Base-by-base conservation (phyloP, 202 grass and related monocot species). In the Zoysia matrella region DNA sequence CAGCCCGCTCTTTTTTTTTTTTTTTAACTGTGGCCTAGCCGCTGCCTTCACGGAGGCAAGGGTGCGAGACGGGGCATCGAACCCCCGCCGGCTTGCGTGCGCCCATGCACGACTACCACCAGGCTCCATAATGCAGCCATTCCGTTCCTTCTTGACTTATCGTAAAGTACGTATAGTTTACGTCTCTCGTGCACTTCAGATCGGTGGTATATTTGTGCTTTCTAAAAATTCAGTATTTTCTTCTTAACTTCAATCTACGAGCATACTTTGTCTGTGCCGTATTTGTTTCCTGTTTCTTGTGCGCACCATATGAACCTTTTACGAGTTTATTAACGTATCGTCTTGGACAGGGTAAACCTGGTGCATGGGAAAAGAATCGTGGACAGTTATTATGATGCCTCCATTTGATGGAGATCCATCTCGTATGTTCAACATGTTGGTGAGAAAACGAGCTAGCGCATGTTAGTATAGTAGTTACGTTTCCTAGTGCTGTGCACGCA, bases 381-480 rank as follows among this genome's bases (percentile, higher is more conserved):
- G 47, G 60, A 47, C 61, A 47, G 16, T 39, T 39, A 4, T 2
- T 0, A 64, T 41, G 61, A 0, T 50, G 8, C 7, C 40, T 4
- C 3, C 30, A 22, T 11, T 64, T 41, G 22, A 52, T 53, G 22
- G 22, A 22, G 22, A 3, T 4, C 39, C 11, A 1, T 60, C 47
- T 42, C 42, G 81, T 18, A 54, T 75, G 56, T 84, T 84, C 82
- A 71, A 75, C 47, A 68, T 45, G 41, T 15, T 52, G 80, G 71
- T 71, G 82, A 76, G 87, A 77, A 84, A 84, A 67, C 12, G 55
- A 14, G 7, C 16, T 52, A 5, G 42, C 15, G 2, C 62, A n/a
- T 18, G 6, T 0, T 16, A 22, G 22, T 22, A 22, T 22, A 1
- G 22, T 22, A 7, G 7, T 58, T 60, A 60, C 56, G 55, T 58